Conservation (phyloP, 1,284 basidiomycete genomes). For the Cryptococcus floricola region DNA sequence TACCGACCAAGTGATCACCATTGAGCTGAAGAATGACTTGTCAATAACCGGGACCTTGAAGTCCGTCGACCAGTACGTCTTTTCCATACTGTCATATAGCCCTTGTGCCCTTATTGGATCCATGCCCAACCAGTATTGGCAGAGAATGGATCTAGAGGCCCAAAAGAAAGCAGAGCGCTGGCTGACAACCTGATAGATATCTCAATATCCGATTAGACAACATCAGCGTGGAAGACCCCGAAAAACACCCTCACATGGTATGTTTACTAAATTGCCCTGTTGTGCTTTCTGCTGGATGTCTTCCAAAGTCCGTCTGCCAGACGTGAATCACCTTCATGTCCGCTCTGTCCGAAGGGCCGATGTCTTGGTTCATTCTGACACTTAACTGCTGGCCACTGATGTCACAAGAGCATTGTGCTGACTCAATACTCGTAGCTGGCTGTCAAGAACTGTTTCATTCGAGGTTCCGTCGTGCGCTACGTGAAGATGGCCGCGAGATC, state of each 20-base stretch:
- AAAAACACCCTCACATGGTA: constrained; percentile 96
- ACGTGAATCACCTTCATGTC: background rate
- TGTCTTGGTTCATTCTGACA: too few relatives aligned
- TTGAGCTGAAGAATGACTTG: constrained; percentile 98
- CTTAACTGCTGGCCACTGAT: too few relatives aligned
- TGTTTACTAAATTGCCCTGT: constrained; percentile 24
- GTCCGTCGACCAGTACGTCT: constrained; percentile 89
- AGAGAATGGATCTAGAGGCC: too few relatives aligned
- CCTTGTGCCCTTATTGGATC: background rate
- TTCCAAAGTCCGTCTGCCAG: background rate
- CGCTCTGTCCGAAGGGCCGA: background rate
- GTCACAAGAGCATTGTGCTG: background rate
- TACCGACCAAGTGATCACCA: constrained; percentile 92
- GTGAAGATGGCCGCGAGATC: constrained; percentile 88
- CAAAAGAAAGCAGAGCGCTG: background rate
- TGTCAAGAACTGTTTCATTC: constrained; percentile 98
- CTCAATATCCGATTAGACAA: constrained; percentile 94
- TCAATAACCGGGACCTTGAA: constrained; percentile 94
- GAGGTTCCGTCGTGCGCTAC: constrained; percentile 96
- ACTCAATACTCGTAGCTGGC: constrained; percentile 68
- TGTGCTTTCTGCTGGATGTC: background rate
- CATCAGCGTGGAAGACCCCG: constrained; percentile 88
- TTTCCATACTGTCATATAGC: background rate
- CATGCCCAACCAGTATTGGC: background rate
- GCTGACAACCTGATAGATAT: constrained; percentile 60